Conservation (phyloP, 805 yeast species). For the Zygosaccharomyces lentus region DNA sequence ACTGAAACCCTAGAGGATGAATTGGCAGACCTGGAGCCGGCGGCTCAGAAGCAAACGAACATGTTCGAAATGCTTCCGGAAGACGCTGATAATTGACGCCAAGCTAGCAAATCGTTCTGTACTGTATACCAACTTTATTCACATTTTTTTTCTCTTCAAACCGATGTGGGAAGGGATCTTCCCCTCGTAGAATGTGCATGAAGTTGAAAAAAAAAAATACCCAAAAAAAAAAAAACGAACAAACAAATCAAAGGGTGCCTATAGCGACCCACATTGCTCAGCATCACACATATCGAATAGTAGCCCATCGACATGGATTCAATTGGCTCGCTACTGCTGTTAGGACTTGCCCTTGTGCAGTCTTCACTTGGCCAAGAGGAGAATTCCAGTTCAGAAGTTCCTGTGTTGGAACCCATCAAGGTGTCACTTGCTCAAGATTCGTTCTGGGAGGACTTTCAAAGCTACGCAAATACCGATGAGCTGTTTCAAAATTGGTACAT, state of each 20-base stretch:
- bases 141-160: neutral
- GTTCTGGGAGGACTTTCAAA: slow-evolving; percentile 62
- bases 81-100: neutral
- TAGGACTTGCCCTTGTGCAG: neutral
- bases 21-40: slow-evolving; percentile 9
- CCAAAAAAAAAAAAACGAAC: neutral
- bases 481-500: slow-evolving; percentile 49
- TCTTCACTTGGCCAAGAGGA: neutral
- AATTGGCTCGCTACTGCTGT: neutral
- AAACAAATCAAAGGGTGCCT: neutral
- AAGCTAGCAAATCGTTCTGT: neutral
- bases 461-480: slow-evolving; percentile 36
- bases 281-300: neutral
- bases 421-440: slow-evolving; percentile 40
- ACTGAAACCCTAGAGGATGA: slow-evolving; percentile 17
- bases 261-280: neutral
- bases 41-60: slow-evolving; percentile 3
- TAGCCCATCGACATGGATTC: neutral
- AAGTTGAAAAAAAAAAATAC: neutral
- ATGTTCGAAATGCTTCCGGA: slow-evolving; percentile 4
- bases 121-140: neutral
- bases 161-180: no score
- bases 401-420: slow-evolving; percentile 19
- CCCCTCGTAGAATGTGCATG: neutral
- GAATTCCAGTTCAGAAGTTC: neutral